Evolutionary conservation across 2,329 filamentous ascomycete genomes (phyloP), one percentile per base, ranked within the genome.

Genomic region (Diaporthe aspalathi): DNA sequence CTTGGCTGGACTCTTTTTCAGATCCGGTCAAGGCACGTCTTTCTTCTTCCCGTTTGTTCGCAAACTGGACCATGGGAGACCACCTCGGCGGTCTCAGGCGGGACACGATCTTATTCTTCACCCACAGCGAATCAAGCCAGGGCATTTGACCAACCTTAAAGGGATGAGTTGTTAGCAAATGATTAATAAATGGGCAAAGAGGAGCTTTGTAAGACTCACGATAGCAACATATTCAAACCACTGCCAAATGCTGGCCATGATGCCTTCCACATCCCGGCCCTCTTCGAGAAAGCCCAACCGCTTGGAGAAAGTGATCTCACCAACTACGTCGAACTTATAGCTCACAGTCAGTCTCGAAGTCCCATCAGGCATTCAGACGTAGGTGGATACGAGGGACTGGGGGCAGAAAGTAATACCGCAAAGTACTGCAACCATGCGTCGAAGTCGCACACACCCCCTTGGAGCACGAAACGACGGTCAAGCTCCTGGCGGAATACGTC

Each of bases 341-440:
- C 20, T 1, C 17, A 29, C 11, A 22, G 52, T 54, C 17, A 54
- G 29, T 35, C 20, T 54, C 9, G 32, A 35, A 9, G 32, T n/a
- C n/a, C n/a, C n/a, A n/a, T n/a, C n/a, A n/a, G n/a, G n/a, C n/a
- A n/a, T n/a, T n/a, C n/a, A n/a, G n/a, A n/a, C n/a, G n/a, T n/a
- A n/a, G n/a, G n/a, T n/a, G 7, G 17, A 54, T 11, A 1, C 20
- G 24, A 5, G 17, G 8, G 17, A 2, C n/a, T n/a, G n/a, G n/a
- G n/a, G 17, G 5, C 4, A 6, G 32, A 8, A 54, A n/a, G 17
- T n/a, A 4, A 54, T 35, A 54, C 52, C 52, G 52, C 52, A 54
- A 68, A 68, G 20, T 68, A 70, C 50, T 70, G 67, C n/a, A 70
- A 27, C 67, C 67, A 70, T 1, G 32, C 32, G 17, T 47, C 47